Percentiles rank a stretch among this genome's conserved stretches.
These are phyloP conservation scores for Piper longum DNA, from an alignment of 164 flowering plant genomes.

Conservation along the genomic window DNA sequence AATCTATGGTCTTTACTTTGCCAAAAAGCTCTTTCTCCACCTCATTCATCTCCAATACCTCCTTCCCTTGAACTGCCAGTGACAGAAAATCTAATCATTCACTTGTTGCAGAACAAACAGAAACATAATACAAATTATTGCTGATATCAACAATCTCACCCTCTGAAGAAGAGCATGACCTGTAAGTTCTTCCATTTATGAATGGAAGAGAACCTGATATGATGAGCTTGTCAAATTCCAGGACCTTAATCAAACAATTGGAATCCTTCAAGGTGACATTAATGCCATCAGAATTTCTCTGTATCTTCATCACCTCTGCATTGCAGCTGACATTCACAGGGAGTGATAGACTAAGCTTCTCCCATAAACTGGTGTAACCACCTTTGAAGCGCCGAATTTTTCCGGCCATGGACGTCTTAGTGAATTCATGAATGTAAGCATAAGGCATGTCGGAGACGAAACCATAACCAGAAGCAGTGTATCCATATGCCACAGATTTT, in stretches of 20 bases:
- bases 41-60: slow-evolving; percentile 31
- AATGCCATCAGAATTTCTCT: slow-evolving; percentile 21
- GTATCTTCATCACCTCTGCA: slow-evolving; percentile 45
- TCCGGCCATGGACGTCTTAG: slow-evolving; percentile 76
- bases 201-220: slow-evolving; percentile 60
- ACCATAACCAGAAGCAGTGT: slow-evolving; percentile 80
- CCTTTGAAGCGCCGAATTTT: slow-evolving; percentile 59
- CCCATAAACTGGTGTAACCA: slow-evolving; percentile 57
- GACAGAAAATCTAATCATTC: neutral
- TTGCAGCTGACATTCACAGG: slow-evolving; percentile 35
- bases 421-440: slow-evolving; percentile 77
- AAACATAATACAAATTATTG: neutral
- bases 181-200: slow-evolving; percentile 39
- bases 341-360: slow-evolving; percentile 35
- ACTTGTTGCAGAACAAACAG: neutral
- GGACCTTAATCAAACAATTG: slow-evolving; percentile 14
- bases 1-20: slow-evolving; percentile 58
- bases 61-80: slow-evolving; percentile 22
- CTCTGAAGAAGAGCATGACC: slow-evolving; percentile 19
- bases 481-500: slow-evolving; percentile 68
- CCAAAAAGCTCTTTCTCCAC: slow-evolving; percentile 51
- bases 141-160: slow-evolving; percentile 12
- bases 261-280: slow-evolving; percentile 19
- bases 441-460: slow-evolving; percentile 81
- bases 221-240: slow-evolving; percentile 58